These are phyloP conservation scores for Phialocephala sp. DNA, from an alignment of 2,329 filamentous ascomycete genomes.

Conservation along the genomic window DNA sequence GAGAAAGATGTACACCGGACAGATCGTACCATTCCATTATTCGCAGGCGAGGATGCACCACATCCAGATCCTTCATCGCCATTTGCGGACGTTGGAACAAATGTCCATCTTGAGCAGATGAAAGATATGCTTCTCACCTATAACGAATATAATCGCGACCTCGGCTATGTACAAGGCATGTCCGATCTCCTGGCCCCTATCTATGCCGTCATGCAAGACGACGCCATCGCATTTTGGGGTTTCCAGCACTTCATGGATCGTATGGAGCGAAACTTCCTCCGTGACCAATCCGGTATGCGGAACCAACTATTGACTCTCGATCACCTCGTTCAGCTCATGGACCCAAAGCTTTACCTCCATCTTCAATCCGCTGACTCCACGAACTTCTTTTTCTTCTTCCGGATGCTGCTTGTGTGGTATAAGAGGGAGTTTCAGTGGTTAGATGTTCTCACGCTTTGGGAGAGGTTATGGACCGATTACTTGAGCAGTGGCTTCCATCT, in stretches of 20 bases:
- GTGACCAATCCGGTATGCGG: constrained; percentile 96
- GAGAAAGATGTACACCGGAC: constrained; percentile 99
- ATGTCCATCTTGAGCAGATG: constrained; percentile 97
- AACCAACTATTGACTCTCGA: constrained; percentile 89
- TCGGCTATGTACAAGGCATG: constrained; percentile 99
- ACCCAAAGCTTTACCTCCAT: constrained; percentile 91
- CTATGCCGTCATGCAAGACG: constrained; percentile 96
- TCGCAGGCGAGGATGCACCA: constrained; percentile 93
- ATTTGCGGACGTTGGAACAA: constrained; percentile 90
- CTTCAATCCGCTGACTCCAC: constrained; percentile 90
- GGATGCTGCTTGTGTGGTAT: constrained; percentile 98
- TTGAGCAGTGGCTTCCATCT: constrained; percentile 89
- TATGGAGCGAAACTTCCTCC: constrained; percentile 96
- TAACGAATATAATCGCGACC: constrained; percentile 94
- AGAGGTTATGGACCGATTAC: constrained; percentile 92
- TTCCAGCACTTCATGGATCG: constrained; percentile 97
- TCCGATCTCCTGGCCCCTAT: constrained; percentile 94
- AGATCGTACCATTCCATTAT: constrained; percentile 92
- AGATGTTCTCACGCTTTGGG: constrained; percentile 89
- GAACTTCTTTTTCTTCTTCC: constrained; percentile 99
- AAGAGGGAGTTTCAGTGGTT: constrained; percentile 95
- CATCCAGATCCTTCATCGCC: constrained; percentile 96
- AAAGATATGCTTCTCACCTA: constrained; percentile 99
- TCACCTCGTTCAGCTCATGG: constrained; percentile 95
- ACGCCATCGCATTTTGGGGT: constrained; percentile 95